Percentiles rank a stretch among this genome's conserved stretches.
Evolutionary conservation across 495 filamentous ascomycete genomes (phyloP).

Genomic region (Podospora pseudocomata): DNA sequence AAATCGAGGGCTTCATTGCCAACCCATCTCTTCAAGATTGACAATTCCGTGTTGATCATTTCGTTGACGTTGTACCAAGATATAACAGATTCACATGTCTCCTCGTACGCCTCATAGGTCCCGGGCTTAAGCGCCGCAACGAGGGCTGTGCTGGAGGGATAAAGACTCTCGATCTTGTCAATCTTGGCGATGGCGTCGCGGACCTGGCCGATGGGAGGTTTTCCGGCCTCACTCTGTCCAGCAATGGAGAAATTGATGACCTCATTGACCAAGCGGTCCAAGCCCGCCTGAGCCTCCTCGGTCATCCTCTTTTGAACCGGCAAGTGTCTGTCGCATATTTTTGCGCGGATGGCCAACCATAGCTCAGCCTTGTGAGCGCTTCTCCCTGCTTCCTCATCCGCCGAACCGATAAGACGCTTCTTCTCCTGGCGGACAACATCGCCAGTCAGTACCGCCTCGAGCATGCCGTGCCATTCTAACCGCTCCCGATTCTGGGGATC

Average conservation of each 20-base stretch:
- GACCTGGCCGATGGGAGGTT: conserved; percentile 79
- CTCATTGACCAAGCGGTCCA: conserved; percentile 72
- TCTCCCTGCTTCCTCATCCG: conserved; percentile 68
- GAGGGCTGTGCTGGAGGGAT: conserved; percentile 72
- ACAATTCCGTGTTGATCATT: conserved; percentile 91
- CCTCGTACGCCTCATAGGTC: conserved; percentile 67
- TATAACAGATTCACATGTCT: conserved; percentile 81
- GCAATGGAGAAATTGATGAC: conserved; percentile 92
- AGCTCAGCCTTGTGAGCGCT: conserved; percentile 73
- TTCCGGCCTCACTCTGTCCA: conserved; percentile 87
- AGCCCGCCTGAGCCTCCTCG: conserved; percentile 67
- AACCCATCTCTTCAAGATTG: conserved; percentile 89
- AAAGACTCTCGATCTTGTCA: conserved; percentile 78
- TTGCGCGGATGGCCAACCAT: conserved; percentile 84
- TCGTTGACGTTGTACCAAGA: conserved; percentile 98
- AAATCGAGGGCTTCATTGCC: conserved; percentile 95
- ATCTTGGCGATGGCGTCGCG: conserved; percentile 84
- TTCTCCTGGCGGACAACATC: conserved; percentile 98
- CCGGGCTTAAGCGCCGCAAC: conserved; percentile 66
- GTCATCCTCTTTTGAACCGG: conserved; percentile 77
- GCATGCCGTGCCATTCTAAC: conserved; percentile 97
- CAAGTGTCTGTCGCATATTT: conserved; percentile 75
- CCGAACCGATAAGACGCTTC: conserved; percentile 80
- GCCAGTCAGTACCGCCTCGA: conserved; percentile 89
- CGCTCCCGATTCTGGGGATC: conserved; percentile 85